Evolutionary conservation across 2,329 filamentous ascomycete species (phyloP), one percentile per base, ranked within the genome.

Genomic region (Akanthomyces lecanii): DNA sequence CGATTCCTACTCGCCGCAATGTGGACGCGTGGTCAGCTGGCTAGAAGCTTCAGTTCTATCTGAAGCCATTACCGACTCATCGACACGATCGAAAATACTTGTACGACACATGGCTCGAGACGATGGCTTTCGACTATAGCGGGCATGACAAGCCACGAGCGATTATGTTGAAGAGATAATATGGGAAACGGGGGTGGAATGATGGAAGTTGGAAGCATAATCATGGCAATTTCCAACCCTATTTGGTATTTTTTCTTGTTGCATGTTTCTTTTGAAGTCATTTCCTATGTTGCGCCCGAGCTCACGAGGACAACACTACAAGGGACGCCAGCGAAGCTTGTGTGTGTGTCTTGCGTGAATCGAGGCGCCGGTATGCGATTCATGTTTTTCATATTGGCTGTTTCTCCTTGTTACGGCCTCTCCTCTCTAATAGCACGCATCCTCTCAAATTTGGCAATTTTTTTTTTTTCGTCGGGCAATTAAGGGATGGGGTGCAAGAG

Each of bases 401-500:
- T 45, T 56, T 56, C 53, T 65, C 14, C 47, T 56, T 44, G 50
- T 62, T 51, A 45, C 54, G 40, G 33, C 50, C 44, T 55, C 47
- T 59, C 54, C 30, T 57, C 54, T 57, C 50, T 25, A 36, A 10
- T 10, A 21, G 52, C 51, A 56, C 30, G 44, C 50, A 28, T 50
- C 30, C 11, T 23, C 12, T 23, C 36, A 38, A 25, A 40, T 52
- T 61, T 61, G 47, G 23, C 28, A 53, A 55, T 59, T 60, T 47
- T 59, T 38, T 44, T 62, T 42, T 30, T 21, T 21, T 21, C 21
- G 21, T 21, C 44, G 38, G 38, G 40, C 63, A 64, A 54, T 61
- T 62, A 65, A 61, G 62, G 57, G 51, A 51, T 66, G 58, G 66
- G 64, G 52, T 51, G 58, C 4, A 33, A 59, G 23, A 60, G 36